These are phyloP conservation scores for Boletus pseudo-olivaceus DNA, from an alignment of 768 basidiomycete genomes.

Conservation along the genomic window DNA sequence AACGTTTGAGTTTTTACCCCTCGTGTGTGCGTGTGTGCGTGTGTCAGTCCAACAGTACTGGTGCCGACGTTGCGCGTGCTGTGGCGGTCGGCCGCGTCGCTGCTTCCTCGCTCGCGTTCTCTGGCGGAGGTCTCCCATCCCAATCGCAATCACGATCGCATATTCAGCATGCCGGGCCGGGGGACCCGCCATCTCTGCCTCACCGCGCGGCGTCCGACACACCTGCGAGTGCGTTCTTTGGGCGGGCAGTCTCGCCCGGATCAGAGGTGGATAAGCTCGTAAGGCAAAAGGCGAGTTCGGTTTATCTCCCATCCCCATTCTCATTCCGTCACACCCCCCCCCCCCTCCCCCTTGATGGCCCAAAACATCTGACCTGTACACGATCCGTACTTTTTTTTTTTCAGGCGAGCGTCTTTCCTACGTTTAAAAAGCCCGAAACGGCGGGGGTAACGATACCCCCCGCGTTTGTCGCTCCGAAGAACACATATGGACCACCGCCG, in stretches of 20 bases:
- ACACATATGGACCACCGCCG: constrained; percentile 52
- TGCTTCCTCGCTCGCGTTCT: constrained; percentile 52
- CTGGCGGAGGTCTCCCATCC: background rate
- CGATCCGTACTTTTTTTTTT: too few relatives aligned
- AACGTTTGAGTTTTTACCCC: background rate
- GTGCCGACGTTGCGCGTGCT: constrained; percentile 38
- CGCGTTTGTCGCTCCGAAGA: constrained; percentile 43
- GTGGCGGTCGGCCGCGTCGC: constrained; percentile 48
- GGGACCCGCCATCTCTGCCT: background rate
- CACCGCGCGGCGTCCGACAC: background rate
- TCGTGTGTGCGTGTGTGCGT: background rate
- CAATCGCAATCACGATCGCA: background rate
- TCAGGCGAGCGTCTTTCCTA: constrained; percentile 21
- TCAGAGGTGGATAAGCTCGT: constrained; percentile 26
- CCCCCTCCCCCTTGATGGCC: background rate
- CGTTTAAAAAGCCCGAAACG: constrained; percentile 33
- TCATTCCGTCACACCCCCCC: background rate
- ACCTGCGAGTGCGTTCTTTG: background rate
- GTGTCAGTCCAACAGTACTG: constrained; percentile 14
- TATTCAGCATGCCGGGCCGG: background rate
- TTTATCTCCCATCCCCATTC: too few relatives aligned
- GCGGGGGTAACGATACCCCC: constrained; percentile 38
- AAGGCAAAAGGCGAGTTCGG: constrained; percentile 23
- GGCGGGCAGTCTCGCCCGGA: constrained; percentile 6
- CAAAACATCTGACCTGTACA: background rate